Evolutionary conservation across 306 rosid species (phyloP).

Genomic region (Ochetophila trinervis): DNA sequence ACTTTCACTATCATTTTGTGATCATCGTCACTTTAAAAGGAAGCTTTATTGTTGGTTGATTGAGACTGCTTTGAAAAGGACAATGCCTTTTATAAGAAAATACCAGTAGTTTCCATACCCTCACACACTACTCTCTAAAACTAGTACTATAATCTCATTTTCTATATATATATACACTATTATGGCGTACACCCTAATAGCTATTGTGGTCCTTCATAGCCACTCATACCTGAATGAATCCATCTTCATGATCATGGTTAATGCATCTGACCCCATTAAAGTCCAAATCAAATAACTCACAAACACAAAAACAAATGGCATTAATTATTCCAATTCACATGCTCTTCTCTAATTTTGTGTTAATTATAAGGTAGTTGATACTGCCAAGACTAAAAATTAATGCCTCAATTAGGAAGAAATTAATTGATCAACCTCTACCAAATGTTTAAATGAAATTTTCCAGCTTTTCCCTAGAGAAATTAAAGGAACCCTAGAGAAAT

Average conservation of each 20-base stretch:
- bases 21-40: constrained; percentile 72
- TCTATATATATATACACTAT: background rate
- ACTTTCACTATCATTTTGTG: constrained; percentile 67
- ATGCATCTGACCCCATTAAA: constrained; percentile 4
- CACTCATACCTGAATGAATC: background rate
- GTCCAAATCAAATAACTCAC: constrained; percentile 8
- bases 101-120: constrained; percentile 22
- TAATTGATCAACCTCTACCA: background rate
- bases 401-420: constrained; percentile 2
- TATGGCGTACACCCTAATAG: background rate
- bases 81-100: constrained; percentile 32
- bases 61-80: constrained; percentile 42
- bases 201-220: background rate
- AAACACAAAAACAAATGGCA: background rate
- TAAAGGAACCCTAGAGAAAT: too few species aligned
- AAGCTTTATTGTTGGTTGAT: constrained; percentile 67
- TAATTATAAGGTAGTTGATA: constrained; percentile 3
- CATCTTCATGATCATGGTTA: constrained; percentile 7
- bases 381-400: background rate
- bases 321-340: background rate
- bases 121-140: background rate
- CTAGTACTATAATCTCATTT: background rate
- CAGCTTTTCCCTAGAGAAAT: too few species aligned
- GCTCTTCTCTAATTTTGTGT: background rate
- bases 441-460: background rate